Evolutionary conservation across 2,329 filamentous ascomycete genomes (phyloP), one percentile per base, ranked within the genome.

Genomic region (Rutstroemia sp.): DNA sequence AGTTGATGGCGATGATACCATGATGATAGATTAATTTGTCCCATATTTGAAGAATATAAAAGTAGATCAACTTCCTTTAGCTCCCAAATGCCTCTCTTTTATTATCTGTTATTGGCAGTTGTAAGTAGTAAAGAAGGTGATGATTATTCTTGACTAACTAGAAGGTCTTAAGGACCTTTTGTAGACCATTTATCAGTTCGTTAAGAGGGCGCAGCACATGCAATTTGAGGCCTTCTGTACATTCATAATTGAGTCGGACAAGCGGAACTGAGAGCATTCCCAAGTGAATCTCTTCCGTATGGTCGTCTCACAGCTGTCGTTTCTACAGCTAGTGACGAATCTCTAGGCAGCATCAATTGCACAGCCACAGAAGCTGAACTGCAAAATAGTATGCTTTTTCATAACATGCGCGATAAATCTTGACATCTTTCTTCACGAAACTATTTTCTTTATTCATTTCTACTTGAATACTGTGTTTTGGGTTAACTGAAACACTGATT

Each of bases 1-100:
- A 23, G 74, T 81, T 64, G 84, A 90, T 64, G 92, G 88, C 9
- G 89, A 97, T 70, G 92, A 97, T 75, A 96, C 91, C 16, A 96
- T 96, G 90, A 77, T 91, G 67, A 80, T 91, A 66, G 84, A 68
- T 62, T 69, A 64, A 60, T 59, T 57, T 56, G 16, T 23, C 16
- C 7, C 9, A 2, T 8, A 7, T 42, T n/a, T 5, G 37, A 56
- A 39, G 16, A 38, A 42, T 37, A 12, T 44, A 51, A 37, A 41
- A 55, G 8, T 23, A 9, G 19, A n/a, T 46, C 10, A 34, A 12
- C 30, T 1, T 34, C 30, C 30, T 34, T 4, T 9, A 17, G 19
- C 3, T 42, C 16, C 16, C 39, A 42, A 42, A 17, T 42, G n/a
- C n/a, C 9, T 17, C 39, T 17, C 19, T 42, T 42, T 6, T 7